These are phyloP conservation scores for Capronia americana DNA, from an alignment of 2,329 filamentous ascomycete genomes.

Conservation along the genomic window DNA sequence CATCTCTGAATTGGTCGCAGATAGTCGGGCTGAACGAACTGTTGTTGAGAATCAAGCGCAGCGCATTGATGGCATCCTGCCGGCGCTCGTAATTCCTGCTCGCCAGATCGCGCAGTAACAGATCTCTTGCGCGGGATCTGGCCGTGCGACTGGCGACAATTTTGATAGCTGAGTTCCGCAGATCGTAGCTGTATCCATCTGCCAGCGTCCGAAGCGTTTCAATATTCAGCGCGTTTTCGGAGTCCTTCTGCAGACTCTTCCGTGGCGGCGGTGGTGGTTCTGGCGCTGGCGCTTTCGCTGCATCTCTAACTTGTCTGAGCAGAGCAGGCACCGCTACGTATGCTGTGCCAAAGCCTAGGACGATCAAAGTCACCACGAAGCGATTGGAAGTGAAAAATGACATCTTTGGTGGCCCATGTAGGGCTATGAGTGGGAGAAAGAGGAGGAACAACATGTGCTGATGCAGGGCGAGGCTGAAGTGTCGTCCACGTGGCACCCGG, in stretches of 20 bases:
- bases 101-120: constrained; percentile 51
- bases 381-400: constrained; percentile 30
- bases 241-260: constrained; percentile 34
- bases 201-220: constrained; percentile 72
- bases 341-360: constrained; percentile 28
- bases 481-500: not conserved
- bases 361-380: constrained; percentile 19
- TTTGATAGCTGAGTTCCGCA: constrained; percentile 66
- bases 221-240: constrained; percentile 43
- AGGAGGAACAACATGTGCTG: not conserved
- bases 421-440: not conserved
- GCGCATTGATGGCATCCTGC: constrained; percentile 50
- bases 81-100: constrained; percentile 48
- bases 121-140: constrained; percentile 48
- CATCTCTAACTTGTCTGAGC: constrained; percentile 30
- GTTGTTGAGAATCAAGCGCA: constrained; percentile 50
- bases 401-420: constrained; percentile 23
- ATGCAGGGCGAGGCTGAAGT: constrained; percentile 23
- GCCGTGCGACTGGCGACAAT: constrained; percentile 55
- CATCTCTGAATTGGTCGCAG: constrained; percentile 26
- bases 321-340: constrained; percentile 24
- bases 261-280: constrained; percentile 24
- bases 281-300: constrained; percentile 26
- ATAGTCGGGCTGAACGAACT: constrained; percentile 24
- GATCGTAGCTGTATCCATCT: constrained; percentile 73